These are phyloP conservation scores for Cyberlindnera japonica DNA, from an alignment of 805 yeast genomes.

Conservation along the genomic window DNA sequence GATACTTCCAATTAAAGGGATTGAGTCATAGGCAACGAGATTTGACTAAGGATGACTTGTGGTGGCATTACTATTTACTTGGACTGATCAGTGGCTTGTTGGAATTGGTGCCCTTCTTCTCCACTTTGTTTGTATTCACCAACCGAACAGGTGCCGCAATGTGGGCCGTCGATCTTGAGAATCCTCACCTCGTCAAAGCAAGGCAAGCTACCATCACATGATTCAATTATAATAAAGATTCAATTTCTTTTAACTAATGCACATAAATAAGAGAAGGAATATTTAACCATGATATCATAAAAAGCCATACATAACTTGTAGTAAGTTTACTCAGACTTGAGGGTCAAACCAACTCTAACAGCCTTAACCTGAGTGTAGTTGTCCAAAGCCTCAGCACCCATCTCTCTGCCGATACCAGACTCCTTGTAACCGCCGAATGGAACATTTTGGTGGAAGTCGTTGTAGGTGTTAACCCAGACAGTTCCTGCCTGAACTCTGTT, in stretches of 20 bases:
- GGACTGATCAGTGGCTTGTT: slow-evolving; percentile 8
- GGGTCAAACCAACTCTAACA: slow-evolving; percentile 46
- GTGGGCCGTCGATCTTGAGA: slow-evolving; percentile 14
- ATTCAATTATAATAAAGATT: no score
- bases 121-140: slow-evolving; percentile 13
- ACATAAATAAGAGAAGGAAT: slow-evolving; percentile 1
- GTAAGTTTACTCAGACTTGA: slow-evolving; percentile 15
- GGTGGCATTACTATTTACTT: slow-evolving; percentile 11
- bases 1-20: slow-evolving; percentile 11
- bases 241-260: not conserved
- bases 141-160: slow-evolving; percentile 14
- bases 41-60: slow-evolving; percentile 1
- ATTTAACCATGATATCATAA: not conserved
- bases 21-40: slow-evolving; percentile 2
- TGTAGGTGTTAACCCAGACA: slow-evolving; percentile 87
- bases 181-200: not conserved
- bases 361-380: slow-evolving; percentile 86
- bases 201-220: not conserved
- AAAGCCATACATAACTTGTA: not conserved
- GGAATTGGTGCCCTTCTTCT: slow-evolving; percentile 8
- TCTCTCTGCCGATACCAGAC: slow-evolving; percentile 92
- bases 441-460: slow-evolving; percentile 80
- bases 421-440: slow-evolving; percentile 93
- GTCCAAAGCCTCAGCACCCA: slow-evolving; percentile 83
- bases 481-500: slow-evolving; percentile 80